Conservation (phyloP, 2,329 filamentous ascomycete genomes). For the Apiospora rasikravindrae region DNA sequence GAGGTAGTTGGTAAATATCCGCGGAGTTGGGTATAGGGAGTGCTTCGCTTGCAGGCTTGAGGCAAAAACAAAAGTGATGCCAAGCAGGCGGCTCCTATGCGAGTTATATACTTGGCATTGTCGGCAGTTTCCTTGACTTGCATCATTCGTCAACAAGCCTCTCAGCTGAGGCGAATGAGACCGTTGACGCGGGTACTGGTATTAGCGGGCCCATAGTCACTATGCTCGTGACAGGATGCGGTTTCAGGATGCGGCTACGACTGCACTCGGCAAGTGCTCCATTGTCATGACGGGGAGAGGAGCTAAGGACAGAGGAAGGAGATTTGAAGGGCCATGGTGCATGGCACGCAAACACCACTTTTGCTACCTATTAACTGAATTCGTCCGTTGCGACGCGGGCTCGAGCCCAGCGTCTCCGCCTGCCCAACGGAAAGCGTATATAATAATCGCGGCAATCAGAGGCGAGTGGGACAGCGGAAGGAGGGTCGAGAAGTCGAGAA, state of each 20-base stretch:
- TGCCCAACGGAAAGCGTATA: not conserved
- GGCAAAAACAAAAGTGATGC: not conserved
- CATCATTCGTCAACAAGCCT: not conserved
- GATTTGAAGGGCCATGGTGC: not conserved
- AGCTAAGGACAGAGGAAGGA: not conserved
- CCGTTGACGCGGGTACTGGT: not conserved
- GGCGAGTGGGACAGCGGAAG: not conserved
- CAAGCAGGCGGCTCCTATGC: not conserved
- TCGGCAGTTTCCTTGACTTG: not conserved
- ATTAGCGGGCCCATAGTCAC: conserved; percentile 3
- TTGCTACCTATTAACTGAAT: not conserved
- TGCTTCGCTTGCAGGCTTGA: not conserved
- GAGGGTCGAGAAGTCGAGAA: conserved; percentile 2
- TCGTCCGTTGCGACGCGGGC: not conserved
- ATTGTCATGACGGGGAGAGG: not conserved
- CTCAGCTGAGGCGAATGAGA: not conserved
- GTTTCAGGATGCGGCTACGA: conserved; percentile 3
- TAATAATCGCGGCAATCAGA: conserved; percentile 15
- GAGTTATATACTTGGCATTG: not conserved
- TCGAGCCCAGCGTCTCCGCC: conserved; percentile 7
- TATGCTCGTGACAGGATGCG: not conserved
- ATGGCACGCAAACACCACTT: not conserved
- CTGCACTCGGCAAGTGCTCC: not conserved
- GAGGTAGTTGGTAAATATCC: not conserved
- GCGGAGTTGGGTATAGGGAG: not conserved